These are phyloP conservation scores for Erythrobasidium yunnanense DNA, from an alignment of 768 basidiomycete species.

Conservation along the genomic window DNA sequence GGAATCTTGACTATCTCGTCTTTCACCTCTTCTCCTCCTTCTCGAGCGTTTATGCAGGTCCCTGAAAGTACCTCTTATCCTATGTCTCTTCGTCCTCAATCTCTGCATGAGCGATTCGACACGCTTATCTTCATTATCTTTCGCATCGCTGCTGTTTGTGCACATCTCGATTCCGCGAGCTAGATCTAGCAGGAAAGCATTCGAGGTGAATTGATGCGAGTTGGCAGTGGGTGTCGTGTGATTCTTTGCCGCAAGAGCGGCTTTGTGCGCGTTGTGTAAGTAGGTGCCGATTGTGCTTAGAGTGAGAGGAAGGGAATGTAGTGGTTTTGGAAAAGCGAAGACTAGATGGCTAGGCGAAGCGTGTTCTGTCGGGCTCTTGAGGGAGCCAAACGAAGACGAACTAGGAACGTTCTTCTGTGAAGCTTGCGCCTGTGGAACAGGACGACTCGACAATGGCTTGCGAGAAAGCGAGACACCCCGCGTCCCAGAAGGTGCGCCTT, in stretches of 20 bases:
- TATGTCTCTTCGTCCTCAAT: not conserved
- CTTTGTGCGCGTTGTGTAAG: conserved; percentile 19
- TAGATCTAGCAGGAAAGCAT: conserved; percentile 9
- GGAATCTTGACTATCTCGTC: not conserved
- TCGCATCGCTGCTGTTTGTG: not conserved
- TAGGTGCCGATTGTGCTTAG: conserved; percentile 16
- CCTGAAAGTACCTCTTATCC: conserved; percentile 8
- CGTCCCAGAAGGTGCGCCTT: not conserved
- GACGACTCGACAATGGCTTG: conserved; percentile 7
- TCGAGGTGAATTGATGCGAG: not conserved
- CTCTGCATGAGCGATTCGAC: not conserved
- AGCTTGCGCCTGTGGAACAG: not conserved
- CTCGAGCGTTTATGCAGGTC: conserved; percentile 7
- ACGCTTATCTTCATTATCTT: not conserved
- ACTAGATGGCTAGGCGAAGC: conserved; percentile 18
- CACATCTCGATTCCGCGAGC: conserved; percentile 20
- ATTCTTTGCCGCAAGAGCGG: not conserved
- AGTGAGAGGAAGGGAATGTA: conserved; percentile 9
- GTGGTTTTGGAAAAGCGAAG: conserved; percentile 20
- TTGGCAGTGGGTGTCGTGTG: not conserved
- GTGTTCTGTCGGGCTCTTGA: not conserved
- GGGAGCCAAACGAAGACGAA: not conserved
- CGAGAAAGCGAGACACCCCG: conserved; percentile 15
- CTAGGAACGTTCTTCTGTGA: not conserved
- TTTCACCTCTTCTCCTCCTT: not conserved